Evolutionary conservation across 345 rosid species (phyloP).

Genomic region (Tarenaya hassleriana): DNA sequence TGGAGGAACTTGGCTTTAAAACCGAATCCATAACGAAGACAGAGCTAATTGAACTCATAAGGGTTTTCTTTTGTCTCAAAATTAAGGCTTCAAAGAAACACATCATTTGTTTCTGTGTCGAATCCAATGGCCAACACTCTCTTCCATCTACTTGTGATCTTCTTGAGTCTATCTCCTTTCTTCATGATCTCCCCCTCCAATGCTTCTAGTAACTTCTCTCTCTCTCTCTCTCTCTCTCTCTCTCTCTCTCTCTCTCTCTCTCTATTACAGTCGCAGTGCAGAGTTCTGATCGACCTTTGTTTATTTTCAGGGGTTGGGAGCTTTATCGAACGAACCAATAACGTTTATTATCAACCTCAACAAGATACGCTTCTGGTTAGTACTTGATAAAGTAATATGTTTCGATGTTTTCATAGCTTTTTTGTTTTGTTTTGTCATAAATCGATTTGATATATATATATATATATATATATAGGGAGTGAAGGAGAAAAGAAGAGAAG

Average conservation of each 20-base stretch:
- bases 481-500: slow-evolving; percentile 15
- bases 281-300: too few species aligned
- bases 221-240: not conserved
- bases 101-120: too few species aligned
- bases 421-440: not conserved
- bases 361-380: slow-evolving; percentile 19
- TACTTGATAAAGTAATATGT: not conserved
- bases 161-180: slow-evolving; percentile 33
- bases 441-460: too few species aligned
- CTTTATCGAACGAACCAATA: slow-evolving; percentile 26
- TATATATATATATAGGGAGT: slow-evolving; percentile 16
- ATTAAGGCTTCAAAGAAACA: too few species aligned
- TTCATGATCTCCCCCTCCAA: slow-evolving; percentile 24
- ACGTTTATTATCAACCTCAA: slow-evolving; percentile 8
- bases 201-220: slow-evolving; percentile 13
- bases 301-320: slow-evolving; percentile 35
- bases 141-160: slow-evolving; percentile 30
- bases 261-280: too few species aligned
- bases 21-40: too few species aligned
- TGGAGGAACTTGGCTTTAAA: too few species aligned
- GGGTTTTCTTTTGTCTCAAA: too few species aligned
- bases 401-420: not conserved
- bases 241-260: too few species aligned
- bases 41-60: too few species aligned
- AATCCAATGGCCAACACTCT: slow-evolving; percentile 36